Base-by-base conservation (phyloP, 2,329 filamentous ascomycete genomes). In the Penicillium sp. region DNA sequence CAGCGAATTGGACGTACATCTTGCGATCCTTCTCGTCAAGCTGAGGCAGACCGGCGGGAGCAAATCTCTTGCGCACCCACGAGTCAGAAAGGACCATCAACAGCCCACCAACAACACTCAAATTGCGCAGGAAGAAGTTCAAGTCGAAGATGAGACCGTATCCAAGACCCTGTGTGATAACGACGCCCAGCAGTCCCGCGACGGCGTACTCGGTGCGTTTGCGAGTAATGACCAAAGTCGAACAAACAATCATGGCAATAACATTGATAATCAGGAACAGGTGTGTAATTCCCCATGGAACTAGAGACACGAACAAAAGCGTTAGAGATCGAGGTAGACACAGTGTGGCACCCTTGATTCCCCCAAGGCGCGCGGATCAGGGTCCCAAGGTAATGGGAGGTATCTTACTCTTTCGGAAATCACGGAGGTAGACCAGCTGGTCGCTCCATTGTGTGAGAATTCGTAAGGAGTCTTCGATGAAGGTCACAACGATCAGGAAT, bases 1-100 rank as follows among this genome's bases (percentile, higher is more conserved):
- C 93, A 59, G 93, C 93, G 55, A 99, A 86, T 82, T 97, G 93
- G 76, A 99, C 95, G 80, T 99, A 99, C 92, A 97, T 97, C 82
- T 97, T 99, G 75, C 91, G 88, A 73, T 99, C 93, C 83, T 97
- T 97, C 80, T 99, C 93, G 69, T 97, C 93, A 45, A 99, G 82
- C 72, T 89, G 83, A 41, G 93, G 93, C 45, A 99, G 81, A 40
- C 93, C 93, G 40, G 93, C 93, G 55, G 95, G 95, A 3, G 91
- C 92, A 77, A 96, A 95, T 71, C 85, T 88, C 83, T 97, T 97
- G 75, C 91, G 87, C 57, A 96, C 90, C 90, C 92, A 97, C 50
- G 89, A 95, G 76, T 99, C 93, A 34, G 91, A 96, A 40, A 99
- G 80, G 16, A 99, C 93, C 93, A 99, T 97, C 63, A 99, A 81